Percentiles rank a stretch among this genome's conserved stretches.
Evolutionary conservation across 495 filamentous ascomycete species (phyloP).

Genomic region (Jackrogersella minutella): DNA sequence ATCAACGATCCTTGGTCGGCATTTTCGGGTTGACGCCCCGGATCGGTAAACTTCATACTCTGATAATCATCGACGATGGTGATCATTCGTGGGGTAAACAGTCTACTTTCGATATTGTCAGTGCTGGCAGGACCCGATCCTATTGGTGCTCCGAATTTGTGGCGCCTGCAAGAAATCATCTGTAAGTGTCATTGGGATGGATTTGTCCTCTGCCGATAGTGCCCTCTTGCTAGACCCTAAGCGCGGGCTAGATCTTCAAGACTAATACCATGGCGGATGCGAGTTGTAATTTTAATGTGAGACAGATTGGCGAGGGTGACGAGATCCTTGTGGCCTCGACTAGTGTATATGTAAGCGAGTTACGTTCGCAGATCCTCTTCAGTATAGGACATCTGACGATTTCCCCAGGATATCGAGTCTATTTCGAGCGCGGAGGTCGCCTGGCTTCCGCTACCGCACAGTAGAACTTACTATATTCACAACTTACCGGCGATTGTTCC

Average conservation of each 20-base stretch:
- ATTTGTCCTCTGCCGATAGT: conserved; percentile 9
- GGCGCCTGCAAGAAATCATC: conserved; percentile 27
- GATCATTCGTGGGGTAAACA: conserved; percentile 14
- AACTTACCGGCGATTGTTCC: conserved; percentile 16
- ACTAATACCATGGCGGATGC: conserved; percentile 4
- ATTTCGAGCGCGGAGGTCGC: conserved; percentile 35
- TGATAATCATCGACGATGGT: conserved; percentile 23
- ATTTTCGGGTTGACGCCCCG: conserved; percentile 32
- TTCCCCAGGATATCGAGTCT: conserved; percentile 20
- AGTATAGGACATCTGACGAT: conserved; percentile 22
- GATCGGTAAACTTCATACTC: conserved; percentile 21
- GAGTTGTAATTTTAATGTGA: conserved; percentile 15
- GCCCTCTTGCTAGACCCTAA: background rate
- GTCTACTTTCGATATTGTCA: conserved; percentile 24
- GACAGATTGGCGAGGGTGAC: conserved; percentile 38
- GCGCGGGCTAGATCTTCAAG: conserved; percentile 7
- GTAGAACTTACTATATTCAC: conserved; percentile 6
- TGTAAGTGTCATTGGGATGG: conserved; percentile 9
- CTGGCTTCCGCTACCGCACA: conserved; percentile 13
- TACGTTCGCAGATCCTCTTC: conserved; percentile 15
- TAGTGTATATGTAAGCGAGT: conserved; percentile 1
- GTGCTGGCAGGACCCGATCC: conserved; percentile 22
- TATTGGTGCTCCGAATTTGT: conserved; percentile 28
- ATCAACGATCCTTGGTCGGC: conserved; percentile 12
- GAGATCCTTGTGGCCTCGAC: conserved; percentile 26